Percentiles rank a stretch among this genome's conserved stretches.
Evolutionary conservation across 2,329 filamentous ascomycete species (phyloP).

Genomic region (Aspergillus caelatus): DNA sequence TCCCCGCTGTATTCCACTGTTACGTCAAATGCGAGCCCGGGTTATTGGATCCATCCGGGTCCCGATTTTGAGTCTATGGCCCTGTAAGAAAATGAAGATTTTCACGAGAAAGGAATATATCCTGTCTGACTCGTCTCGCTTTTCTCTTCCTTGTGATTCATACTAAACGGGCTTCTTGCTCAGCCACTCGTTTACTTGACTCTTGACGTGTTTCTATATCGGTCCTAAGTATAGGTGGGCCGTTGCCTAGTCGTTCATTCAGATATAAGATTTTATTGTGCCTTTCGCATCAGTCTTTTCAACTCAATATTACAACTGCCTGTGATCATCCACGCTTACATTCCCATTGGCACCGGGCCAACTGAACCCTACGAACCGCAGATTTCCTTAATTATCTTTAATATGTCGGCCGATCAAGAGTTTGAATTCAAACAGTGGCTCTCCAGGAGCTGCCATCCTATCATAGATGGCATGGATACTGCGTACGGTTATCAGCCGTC

Average conservation of each 20-base stretch:
- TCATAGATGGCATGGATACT: conserved; percentile 27
- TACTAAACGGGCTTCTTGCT: conserved; percentile 1
- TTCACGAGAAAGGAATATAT: not conserved
- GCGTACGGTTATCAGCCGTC: conserved; percentile 40
- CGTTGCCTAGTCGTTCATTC: not conserved
- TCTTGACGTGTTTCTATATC: not conserved
- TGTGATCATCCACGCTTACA: not conserved
- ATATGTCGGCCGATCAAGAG: not conserved
- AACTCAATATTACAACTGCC: not conserved
- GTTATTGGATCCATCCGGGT: conserved; percentile 4
- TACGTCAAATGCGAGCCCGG: not conserved
- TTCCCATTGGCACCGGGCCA: not conserved
- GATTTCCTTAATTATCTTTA: not conserved
- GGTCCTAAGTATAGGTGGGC: not conserved
- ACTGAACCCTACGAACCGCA: not conserved
- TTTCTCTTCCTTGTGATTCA: not conserved
- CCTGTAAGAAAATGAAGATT: not conserved
- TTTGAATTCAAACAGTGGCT: conserved; percentile 14
- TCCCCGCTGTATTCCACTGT: conserved; percentile 4
- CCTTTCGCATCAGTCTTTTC: not conserved
- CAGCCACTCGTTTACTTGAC: conserved; percentile 12
- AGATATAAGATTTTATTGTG: not conserved
- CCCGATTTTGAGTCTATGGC: conserved; percentile 5
- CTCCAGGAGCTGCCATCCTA: conserved; percentile 27
- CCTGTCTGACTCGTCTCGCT: not conserved